phyloP scores from a whole-genome alignment of 2,329 filamentous ascomycete species.

The Coleophoma cylindrospora region DNA sequence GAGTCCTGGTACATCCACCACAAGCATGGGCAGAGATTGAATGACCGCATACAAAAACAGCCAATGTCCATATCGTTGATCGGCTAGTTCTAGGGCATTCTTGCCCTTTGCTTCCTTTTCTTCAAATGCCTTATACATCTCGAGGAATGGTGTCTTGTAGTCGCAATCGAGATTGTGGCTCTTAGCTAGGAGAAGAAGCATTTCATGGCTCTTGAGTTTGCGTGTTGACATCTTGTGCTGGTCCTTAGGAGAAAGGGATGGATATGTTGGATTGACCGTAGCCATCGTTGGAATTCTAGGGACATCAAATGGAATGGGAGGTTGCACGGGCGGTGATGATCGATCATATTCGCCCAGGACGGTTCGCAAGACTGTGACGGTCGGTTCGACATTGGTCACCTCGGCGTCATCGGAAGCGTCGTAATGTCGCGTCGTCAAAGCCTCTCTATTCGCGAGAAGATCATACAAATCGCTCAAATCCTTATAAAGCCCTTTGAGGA shows the following conservation, averaged over 20 bases:
- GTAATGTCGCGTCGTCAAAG: slow-evolving; percentile 72
- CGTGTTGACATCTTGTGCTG: slow-evolving; percentile 66
- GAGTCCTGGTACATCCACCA: slow-evolving; percentile 68
- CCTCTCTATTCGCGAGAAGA: slow-evolving; percentile 73
- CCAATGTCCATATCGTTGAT: slow-evolving; percentile 74
- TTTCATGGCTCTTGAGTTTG: slow-evolving; percentile 74
- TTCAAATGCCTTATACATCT: slow-evolving; percentile 68
- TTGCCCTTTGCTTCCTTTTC: slow-evolving; percentile 60
- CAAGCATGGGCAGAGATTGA: slow-evolving; percentile 72
- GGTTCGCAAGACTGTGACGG: slow-evolving; percentile 66
- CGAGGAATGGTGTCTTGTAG: slow-evolving; percentile 56
- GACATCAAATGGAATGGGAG: slow-evolving; percentile 85
- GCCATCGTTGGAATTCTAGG: slow-evolving; percentile 71
- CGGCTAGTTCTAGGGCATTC: slow-evolving; percentile 60
- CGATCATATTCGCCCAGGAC: slow-evolving; percentile 86
- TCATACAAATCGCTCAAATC: slow-evolving; percentile 89
- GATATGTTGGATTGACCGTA: slow-evolving; percentile 59
- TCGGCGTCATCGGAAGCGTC: slow-evolving; percentile 50
- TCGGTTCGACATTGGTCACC: slow-evolving; percentile 50
- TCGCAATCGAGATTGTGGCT: slow-evolving; percentile 76
- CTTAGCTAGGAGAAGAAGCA: slow-evolving; percentile 70
- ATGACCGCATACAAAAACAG: slow-evolving; percentile 75
- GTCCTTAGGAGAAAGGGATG: slow-evolving; percentile 64
- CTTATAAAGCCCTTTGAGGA: slow-evolving; percentile 75
- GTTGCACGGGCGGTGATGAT: slow-evolving; percentile 82